These are phyloP conservation scores for Fusarium keratoplasticum DNA, from an alignment of 2,329 filamentous ascomycete species.

Conservation along the genomic window DNA sequence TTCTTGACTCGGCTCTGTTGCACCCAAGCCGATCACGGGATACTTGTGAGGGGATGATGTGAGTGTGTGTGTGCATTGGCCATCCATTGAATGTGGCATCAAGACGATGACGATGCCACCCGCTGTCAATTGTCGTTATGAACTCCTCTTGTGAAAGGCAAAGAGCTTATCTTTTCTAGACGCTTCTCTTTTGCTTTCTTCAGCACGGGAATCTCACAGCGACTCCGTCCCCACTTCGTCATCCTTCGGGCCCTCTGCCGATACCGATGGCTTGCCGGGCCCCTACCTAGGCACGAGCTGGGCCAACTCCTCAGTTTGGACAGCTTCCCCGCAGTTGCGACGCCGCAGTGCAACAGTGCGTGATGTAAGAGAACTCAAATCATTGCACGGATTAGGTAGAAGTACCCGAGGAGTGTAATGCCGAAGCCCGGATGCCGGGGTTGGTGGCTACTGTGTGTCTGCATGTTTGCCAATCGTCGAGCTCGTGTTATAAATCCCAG, in stretches of 20 bases:
- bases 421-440: neutral
- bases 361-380: constrained; percentile 11
- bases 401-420: constrained; percentile 22
- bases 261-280: constrained; percentile 8
- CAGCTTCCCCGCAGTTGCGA: constrained; percentile 37
- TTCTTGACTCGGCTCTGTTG: neutral
- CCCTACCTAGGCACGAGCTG: neutral
- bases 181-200: neutral
- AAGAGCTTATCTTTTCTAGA: constrained; percentile 1
- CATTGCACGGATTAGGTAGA: constrained; percentile 29
- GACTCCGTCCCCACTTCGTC: neutral
- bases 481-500: constrained; percentile 23
- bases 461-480: constrained; percentile 29
- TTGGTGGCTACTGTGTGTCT: constrained; percentile 9
- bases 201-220: neutral
- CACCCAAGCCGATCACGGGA: constrained; percentile 7
- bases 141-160: neutral
- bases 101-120: neutral
- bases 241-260: neutral
- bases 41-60: neutral
- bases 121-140: neutral
- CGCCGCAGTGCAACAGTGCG: constrained; percentile 10
- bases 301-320: constrained; percentile 8
- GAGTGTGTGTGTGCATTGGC: neutral
- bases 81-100: neutral